phyloP scores from a whole-genome alignment of 495 filamentous ascomycete genomes.

The Aspergillus haitiensis region DNA sequence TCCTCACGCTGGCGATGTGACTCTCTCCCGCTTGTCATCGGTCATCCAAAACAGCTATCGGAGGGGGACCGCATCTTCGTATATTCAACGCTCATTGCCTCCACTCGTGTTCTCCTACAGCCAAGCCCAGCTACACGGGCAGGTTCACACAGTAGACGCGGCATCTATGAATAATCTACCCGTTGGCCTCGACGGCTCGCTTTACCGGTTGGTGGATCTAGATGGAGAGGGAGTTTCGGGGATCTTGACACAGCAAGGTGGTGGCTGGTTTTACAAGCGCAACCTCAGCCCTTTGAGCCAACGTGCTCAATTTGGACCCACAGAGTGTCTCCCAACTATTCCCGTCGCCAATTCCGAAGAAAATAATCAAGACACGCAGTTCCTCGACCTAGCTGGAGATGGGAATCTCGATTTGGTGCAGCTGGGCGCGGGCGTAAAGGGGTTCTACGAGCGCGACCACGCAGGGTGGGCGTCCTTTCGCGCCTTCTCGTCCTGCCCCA shows the following conservation, averaged over 20 bases:
- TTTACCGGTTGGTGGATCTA: constrained; percentile 12
- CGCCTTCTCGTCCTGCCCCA: neutral
- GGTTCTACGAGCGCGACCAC: neutral
- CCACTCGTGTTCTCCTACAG: neutral
- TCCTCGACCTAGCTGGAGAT: neutral
- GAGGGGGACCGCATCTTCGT: neutral
- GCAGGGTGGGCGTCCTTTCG: neutral
- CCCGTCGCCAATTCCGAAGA: no score
- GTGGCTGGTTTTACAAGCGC: constrained; percentile 7
- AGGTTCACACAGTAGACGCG: neutral
- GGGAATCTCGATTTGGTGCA: neutral
- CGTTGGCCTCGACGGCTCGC: neutral
- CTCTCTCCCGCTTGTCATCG: no score
- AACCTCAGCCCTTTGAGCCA: neutral
- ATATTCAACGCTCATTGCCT: neutral
- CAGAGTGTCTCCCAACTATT: neutral
- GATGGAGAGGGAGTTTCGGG: constrained; percentile 10
- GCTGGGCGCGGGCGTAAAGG: neutral
- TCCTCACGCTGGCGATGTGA: neutral
- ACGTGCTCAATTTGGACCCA: neutral
- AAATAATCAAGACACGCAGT: neutral
- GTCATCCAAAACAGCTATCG: no score
- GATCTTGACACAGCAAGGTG: neutral
- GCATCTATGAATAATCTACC: neutral
- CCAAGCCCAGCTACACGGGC: neutral